Conservation (phyloP, 495 filamentous ascomycete genomes). For the Hypomontagnella monticulosa region DNA sequence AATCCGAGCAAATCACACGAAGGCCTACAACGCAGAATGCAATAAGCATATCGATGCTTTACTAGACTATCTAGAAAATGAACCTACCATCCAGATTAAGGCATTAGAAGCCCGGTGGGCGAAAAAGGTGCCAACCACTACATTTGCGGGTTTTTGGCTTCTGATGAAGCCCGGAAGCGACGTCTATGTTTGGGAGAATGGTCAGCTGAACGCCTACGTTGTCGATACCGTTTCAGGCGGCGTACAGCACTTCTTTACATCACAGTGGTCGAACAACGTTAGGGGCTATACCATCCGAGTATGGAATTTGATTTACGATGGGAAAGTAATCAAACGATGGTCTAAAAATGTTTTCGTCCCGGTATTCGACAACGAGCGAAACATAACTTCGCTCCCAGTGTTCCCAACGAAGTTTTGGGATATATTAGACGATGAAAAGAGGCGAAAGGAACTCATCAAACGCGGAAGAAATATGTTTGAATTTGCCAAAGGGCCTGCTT, state of each 20-base stretch:
- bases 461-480: slow-evolving; percentile 1
- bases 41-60: slow-evolving; percentile 11
- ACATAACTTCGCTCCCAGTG: slow-evolving; percentile 9
- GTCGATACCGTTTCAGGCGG: slow-evolving; percentile 5
- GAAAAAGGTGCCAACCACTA: slow-evolving; percentile 15
- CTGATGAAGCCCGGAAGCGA: slow-evolving; percentile 5
- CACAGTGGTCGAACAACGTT: slow-evolving; percentile 3
- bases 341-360: background rate
- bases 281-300: slow-evolving; percentile 4
- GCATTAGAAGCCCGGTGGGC: slow-evolving; percentile 14
- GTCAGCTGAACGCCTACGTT: slow-evolving; percentile 15
- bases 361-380: slow-evolving; percentile 11
- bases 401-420: slow-evolving; percentile 14
- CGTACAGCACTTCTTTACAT: background rate
- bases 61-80: slow-evolving; percentile 11
- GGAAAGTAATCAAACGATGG: slow-evolving; percentile 1
- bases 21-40: slow-evolving; percentile 13
- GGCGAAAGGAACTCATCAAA: slow-evolving; percentile 12
- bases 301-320: slow-evolving; percentile 16
- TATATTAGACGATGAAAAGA: background rate
- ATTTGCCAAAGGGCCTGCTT: slow-evolving; percentile 8
- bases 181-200: slow-evolving; percentile 12
- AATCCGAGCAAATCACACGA: slow-evolving; percentile 6
- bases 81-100: slow-evolving; percentile 11
- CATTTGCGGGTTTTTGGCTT: slow-evolving; percentile 17